phyloP scores from a whole-genome alignment of 768 basidiomycete genomes.

The Mycena venus region DNA sequence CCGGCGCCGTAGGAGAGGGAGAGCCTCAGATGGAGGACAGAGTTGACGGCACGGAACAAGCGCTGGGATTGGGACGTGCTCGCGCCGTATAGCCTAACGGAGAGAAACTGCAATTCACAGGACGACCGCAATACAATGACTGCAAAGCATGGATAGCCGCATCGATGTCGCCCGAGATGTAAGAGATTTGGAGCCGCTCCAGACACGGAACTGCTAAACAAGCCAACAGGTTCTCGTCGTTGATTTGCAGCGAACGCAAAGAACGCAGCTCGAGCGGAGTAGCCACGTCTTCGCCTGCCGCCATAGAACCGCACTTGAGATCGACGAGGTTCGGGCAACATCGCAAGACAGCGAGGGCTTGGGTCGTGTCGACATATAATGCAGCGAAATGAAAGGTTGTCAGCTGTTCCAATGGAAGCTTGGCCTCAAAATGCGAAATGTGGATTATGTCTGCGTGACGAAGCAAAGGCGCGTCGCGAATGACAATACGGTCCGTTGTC shows the following conservation, averaged over 20 bases:
- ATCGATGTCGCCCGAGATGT: background rate
- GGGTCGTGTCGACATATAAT: background rate
- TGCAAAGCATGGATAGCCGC: background rate
- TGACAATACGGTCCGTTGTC: background rate
- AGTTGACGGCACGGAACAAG: background rate
- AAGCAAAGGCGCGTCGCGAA: background rate
- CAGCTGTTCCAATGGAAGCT: background rate
- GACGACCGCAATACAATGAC: background rate
- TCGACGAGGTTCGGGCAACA: background rate
- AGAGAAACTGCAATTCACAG: background rate
- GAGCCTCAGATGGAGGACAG: background rate
- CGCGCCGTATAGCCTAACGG: too few species aligned
- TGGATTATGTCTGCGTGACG: background rate
- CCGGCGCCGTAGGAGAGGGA: background rate
- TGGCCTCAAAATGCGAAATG: background rate
- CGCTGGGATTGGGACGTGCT: background rate
- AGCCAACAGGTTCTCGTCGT: background rate
- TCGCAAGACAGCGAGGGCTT: background rate
- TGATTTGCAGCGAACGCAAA: background rate
- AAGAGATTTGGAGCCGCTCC: background rate
- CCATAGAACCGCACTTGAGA: background rate
- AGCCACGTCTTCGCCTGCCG: background rate
- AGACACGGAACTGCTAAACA: background rate
- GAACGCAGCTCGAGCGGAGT: background rate
- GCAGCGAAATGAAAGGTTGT: background rate